These are phyloP conservation scores for Aspergillus indologenus DNA, from an alignment of 495 filamentous ascomycete genomes.

Conservation along the genomic window DNA sequence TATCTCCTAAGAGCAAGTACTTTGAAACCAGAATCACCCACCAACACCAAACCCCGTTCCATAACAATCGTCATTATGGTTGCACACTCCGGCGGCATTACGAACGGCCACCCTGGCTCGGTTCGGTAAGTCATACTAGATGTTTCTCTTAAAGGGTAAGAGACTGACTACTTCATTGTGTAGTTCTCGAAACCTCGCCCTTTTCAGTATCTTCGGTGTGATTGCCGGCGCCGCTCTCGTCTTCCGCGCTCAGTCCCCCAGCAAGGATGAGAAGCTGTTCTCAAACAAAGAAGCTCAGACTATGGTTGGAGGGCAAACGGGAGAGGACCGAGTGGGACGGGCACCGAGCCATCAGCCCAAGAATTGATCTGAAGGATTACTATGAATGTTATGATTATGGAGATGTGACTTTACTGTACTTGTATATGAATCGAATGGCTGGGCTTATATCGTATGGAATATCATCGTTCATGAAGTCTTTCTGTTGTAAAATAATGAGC, in stretches of 20 bases:
- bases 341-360: not conserved
- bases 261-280: not conserved
- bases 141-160: no score
- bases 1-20: no score
- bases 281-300: slow-evolving; percentile 1
- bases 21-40: no score
- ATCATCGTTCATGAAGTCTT: no score
- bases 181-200: slow-evolving; percentile 3
- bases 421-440: not conserved
- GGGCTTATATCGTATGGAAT: not conserved
- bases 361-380: not conserved
- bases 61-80: not conserved
- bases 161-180: not conserved
- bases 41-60: no score
- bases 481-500: no score
- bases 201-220: slow-evolving; percentile 1
- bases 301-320: slow-evolving; percentile 3
- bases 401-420: not conserved
- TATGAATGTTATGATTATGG: not conserved
- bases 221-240: slow-evolving; percentile 2
- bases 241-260: slow-evolving; percentile 9
- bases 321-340: not conserved
- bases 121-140: not conserved
- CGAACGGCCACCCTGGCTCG: not conserved
- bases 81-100: not conserved